phyloP scores from a whole-genome alignment of 345 rosid genomes.

The Brassica incana region DNA sequence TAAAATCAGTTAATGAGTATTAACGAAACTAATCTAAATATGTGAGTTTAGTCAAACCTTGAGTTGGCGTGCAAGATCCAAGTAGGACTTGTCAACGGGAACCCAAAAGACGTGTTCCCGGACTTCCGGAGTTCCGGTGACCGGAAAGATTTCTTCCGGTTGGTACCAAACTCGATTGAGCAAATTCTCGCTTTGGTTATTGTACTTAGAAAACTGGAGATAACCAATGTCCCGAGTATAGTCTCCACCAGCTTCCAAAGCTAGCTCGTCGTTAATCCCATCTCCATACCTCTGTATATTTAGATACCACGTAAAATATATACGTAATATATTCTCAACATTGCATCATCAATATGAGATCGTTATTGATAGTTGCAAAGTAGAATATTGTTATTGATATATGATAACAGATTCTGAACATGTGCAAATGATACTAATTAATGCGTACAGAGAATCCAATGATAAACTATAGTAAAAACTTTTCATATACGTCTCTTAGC shows the following conservation, averaged over 20 bases:
- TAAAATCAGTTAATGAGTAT: not conserved
- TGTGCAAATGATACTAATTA: not conserved
- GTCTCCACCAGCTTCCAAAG: slow-evolving; percentile 71
- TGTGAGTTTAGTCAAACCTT: slow-evolving; percentile 41
- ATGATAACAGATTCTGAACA: not conserved
- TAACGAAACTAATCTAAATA: not conserved
- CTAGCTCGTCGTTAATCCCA: slow-evolving; percentile 52
- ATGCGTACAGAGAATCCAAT: not conserved
- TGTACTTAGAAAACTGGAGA: slow-evolving; percentile 47
- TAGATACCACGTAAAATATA: not conserved
- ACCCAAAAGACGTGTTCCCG: slow-evolving; percentile 68
- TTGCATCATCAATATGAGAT: not conserved
- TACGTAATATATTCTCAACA: not conserved
- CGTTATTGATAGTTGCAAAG: not conserved
- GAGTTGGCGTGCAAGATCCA: slow-evolving; percentile 43
- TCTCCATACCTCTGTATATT: slow-evolving; percentile 55
- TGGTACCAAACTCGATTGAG: slow-evolving; percentile 75
- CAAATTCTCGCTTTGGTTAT: slow-evolving; percentile 40
- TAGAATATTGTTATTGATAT: too few relatives aligned
- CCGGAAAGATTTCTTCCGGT: slow-evolving; percentile 73
- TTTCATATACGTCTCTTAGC: not conserved
- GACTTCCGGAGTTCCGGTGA: slow-evolving; percentile 63
- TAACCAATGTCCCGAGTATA: slow-evolving; percentile 62
- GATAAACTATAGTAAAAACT: not conserved
- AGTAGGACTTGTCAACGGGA: slow-evolving; percentile 54